Base-by-base conservation (phyloP, 495 filamentous ascomycete species). In the Talaromyces nanjingensis region DNA sequence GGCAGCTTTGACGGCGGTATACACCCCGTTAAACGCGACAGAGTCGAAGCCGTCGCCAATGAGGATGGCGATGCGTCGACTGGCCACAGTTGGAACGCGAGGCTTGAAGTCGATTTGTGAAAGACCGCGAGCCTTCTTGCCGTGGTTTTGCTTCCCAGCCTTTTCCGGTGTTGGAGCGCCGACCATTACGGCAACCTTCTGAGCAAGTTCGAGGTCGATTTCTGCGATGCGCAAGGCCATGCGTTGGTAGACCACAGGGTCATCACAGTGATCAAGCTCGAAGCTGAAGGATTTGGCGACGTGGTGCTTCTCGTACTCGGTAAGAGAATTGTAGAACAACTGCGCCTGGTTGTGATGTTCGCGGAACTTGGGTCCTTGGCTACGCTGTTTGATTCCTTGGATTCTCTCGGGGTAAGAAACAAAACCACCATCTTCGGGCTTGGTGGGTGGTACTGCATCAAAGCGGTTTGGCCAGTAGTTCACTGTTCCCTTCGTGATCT, bases 261-360 rank as follows among this genome's bases (percentile, higher is more conserved):
- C 91, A 54, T 96, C 91, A 73, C 92, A 96, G 74, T 96, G 92
- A 68, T 92, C 89, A 6, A 96, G 84, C 74, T 96, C 92, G 71
- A 96, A 96, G 4, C 80, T 77, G 52, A 96, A 82, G 0, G 92
- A 91, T 53, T 80, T 82, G 25, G 81, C 75, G 4, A 94, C 69
- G 73, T 96, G 91, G 12, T 72, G 65, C 71, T 92, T 88, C 73
- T 96, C 93, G 42, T 83, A 76, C 1, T 77, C 68, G 1, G 85
- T 86, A 49, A 94, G 74, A 20, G 89, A 93, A 78, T 96, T 96
- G 76, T 86, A 96, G 81, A 96, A 90, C 4, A 87, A 68, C 58
- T 82, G 79, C 6, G 81, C 77, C 58, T 84, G 80, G 69, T 81
- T 86, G 76, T 81, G 84, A 67, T 96, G 90, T 63, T 96, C 91